These are phyloP conservation scores for Boletus sensibilis DNA, from an alignment of 768 basidiomycete species.

Conservation along the genomic window DNA sequence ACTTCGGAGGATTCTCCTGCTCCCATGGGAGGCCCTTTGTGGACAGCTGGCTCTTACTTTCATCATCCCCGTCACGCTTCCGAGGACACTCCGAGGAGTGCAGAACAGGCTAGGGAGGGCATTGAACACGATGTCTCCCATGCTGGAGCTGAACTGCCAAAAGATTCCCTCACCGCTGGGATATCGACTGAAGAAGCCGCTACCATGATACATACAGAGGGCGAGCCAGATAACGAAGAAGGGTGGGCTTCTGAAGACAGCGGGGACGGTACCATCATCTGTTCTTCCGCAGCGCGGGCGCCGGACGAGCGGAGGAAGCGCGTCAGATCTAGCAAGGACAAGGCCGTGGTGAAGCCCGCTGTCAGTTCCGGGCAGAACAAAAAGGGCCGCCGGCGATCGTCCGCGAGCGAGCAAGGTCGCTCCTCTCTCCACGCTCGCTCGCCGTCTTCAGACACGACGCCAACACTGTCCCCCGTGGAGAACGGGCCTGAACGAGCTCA, in stretches of 20 bases:
- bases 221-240: slow-evolving; percentile 47
- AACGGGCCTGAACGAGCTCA: slow-evolving; percentile 6
- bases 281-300: slow-evolving; percentile 7
- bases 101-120: slow-evolving; percentile 21
- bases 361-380: background rate
- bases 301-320: slow-evolving; percentile 23
- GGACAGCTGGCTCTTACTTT: slow-evolving; percentile 11
- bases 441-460: background rate
- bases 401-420: slow-evolving; percentile 14
- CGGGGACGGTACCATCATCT: slow-evolving; percentile 19
- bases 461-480: background rate
- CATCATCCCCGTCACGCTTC: slow-evolving; percentile 16
- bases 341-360: slow-evolving; percentile 2
- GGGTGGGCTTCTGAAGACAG: slow-evolving; percentile 64
- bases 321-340: slow-evolving; percentile 25
- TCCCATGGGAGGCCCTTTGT: background rate
- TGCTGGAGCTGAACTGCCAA: slow-evolving; percentile 14
- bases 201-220: slow-evolving; percentile 5
- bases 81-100: slow-evolving; percentile 22
- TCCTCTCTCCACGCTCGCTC: background rate
- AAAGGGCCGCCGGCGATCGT: slow-evolving; percentile 13
- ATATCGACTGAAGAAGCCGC: slow-evolving; percentile 3
- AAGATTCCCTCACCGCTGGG: background rate
- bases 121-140: slow-evolving; percentile 18
- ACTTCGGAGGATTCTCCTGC: slow-evolving; percentile 3